Evolutionary conservation across 768 basidiomycete genomes (phyloP).

Genomic region (Mycena amicta): DNA sequence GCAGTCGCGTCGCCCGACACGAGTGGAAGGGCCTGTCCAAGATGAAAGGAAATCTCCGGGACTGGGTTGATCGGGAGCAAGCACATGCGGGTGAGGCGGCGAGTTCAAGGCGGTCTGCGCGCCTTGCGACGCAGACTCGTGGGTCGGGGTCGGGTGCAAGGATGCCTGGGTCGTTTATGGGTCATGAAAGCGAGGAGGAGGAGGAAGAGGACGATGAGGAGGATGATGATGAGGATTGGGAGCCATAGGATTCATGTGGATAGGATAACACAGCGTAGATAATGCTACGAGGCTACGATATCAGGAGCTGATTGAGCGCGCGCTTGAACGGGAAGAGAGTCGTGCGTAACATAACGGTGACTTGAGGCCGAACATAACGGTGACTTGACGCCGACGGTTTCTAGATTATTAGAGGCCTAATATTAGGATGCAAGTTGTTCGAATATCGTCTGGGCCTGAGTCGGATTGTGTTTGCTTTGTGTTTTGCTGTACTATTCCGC

Average conservation of each 20-base stretch:
- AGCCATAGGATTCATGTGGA: neutral
- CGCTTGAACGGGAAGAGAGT: no score
- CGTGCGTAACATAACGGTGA: no score
- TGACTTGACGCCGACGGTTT: no score
- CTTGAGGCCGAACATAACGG: no score
- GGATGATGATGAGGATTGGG: slow-evolving; percentile 15
- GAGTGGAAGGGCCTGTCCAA: slow-evolving; percentile 95
- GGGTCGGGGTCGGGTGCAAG: neutral
- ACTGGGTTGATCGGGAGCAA: slow-evolving; percentile 72
- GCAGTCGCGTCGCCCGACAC: slow-evolving; percentile 86
- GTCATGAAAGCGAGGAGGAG: neutral
- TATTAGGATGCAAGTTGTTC: no score
- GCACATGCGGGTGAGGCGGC: neutral
- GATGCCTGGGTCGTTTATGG: slow-evolving; percentile 23
- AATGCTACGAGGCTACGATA: no score
- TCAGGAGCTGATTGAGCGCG: no score
- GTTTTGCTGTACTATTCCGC: no score
- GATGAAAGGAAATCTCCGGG: slow-evolving; percentile 65
- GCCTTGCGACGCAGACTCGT: neutral
- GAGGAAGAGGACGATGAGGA: slow-evolving; percentile 8
- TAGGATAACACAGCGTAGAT: no score
- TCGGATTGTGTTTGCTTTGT: no score
- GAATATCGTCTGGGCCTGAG: no score
- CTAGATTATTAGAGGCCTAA: no score
- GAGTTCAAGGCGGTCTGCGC: neutral